These are phyloP conservation scores for Coffea canephora DNA, from an alignment of 257 asterid genomes.

Conservation along the genomic window DNA sequence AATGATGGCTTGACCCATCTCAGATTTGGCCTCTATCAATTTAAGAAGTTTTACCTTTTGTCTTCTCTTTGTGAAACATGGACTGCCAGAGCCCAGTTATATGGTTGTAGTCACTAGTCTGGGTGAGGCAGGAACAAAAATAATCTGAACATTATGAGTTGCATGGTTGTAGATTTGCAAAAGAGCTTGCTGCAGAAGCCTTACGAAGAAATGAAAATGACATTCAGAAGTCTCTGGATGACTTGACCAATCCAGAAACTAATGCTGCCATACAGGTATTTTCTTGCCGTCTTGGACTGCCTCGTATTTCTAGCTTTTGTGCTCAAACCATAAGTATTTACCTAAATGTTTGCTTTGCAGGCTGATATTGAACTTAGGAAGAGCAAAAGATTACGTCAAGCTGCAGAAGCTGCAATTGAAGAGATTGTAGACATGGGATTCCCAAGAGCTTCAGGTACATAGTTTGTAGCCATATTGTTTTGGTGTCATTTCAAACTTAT, in stretches of 20 bases:
- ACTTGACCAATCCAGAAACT: slow-evolving; percentile 76
- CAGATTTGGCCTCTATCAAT: background rate
- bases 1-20: background rate
- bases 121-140: background rate
- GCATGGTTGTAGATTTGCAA: slow-evolving; percentile 56
- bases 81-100: background rate
- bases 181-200: slow-evolving; percentile 86
- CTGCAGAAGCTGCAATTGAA: slow-evolving; percentile 43
- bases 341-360: slow-evolving; percentile 39
- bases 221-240: slow-evolving; percentile 74
- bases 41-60: background rate
- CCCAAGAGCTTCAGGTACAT: slow-evolving; percentile 60
- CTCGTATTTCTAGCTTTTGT: slow-evolving; percentile 2
- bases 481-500: background rate
- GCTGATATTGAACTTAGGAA: slow-evolving; percentile 56
- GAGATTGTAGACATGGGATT: slow-evolving; percentile 66
- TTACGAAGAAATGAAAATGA: slow-evolving; percentile 94
- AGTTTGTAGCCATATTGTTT: slow-evolving; percentile 1
- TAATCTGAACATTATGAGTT: slow-evolving; percentile 9
- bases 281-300: slow-evolving; percentile 19
- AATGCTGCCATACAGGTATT: slow-evolving; percentile 63
- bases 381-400: slow-evolving; percentile 52
- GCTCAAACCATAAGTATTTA: slow-evolving; percentile 4
- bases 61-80: background rate
- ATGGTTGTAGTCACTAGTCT: background rate